Conservation (phyloP, 306 rosid genomes). For the Gillenia trifoliata region DNA sequence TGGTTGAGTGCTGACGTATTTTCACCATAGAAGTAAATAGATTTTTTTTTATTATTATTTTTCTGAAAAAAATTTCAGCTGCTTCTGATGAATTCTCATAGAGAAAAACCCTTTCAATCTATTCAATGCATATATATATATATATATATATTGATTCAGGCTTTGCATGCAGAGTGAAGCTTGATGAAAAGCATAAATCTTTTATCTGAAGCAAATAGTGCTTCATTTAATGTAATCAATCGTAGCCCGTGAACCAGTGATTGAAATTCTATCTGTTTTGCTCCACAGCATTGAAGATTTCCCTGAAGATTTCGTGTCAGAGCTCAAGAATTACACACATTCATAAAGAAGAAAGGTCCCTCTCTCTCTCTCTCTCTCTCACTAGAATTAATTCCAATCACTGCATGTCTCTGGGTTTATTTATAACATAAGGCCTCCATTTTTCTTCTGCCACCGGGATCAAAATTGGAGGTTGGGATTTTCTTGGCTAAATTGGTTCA, state of each 20-base stretch:
- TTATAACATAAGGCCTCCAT: neutral
- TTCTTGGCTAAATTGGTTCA: neutral
- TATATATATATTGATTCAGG: neutral
- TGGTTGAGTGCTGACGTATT: neutral
- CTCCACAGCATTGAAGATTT: conserved; percentile 25
- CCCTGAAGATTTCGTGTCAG: conserved; percentile 26
- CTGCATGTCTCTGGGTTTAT: conserved; percentile 1
- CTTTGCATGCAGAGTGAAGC: conserved; percentile 5
- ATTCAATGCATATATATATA: neutral
- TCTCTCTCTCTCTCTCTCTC: neutral
- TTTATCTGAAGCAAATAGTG: conserved; percentile 26
- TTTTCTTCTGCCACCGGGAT: conserved; percentile 9
- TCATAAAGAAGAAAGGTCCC: conserved; percentile 7
- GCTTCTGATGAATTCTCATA: neutral
- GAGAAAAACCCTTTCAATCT: neutral
- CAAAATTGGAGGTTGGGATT: conserved; percentile 8
- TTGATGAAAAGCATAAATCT: conserved; percentile 3
- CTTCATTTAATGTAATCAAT: conserved; percentile 40
- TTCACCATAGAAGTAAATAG: neutral
- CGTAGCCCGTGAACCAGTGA: conserved; percentile 36
- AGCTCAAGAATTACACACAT: conserved; percentile 8
- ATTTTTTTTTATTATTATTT: neutral
- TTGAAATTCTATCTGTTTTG: conserved; percentile 19
- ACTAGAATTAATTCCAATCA: neutral
- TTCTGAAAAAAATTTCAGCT: neutral